A percentile compares a stretch with the other conserved stretches of the same genome.
phyloP scores from a whole-genome alignment of 2,329 filamentous ascomycete genomes.

The Cryphonectria radicalis region DNA sequence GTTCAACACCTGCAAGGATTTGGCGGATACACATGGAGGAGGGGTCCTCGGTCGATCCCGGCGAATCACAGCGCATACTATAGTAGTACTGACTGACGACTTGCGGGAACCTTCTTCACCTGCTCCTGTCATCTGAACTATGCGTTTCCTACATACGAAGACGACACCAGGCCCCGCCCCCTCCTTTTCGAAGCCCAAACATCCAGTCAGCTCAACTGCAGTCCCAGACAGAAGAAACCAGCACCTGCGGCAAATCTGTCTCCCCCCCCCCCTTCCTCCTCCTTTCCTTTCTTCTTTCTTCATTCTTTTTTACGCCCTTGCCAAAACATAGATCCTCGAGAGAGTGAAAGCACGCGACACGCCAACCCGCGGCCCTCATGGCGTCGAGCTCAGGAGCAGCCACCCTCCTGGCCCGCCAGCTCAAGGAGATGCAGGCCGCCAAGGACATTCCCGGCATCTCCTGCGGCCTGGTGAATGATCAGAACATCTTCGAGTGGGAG shows the following conservation, averaged over 20 bases:
- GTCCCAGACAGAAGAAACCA: neutral
- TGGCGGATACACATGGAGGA: too few relatives aligned
- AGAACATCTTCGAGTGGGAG: slow-evolving; percentile 96
- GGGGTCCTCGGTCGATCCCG: neutral
- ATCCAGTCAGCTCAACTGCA: neutral
- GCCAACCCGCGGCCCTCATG: slow-evolving; percentile 34
- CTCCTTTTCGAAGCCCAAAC: neutral
- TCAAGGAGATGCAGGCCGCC: slow-evolving; percentile 91
- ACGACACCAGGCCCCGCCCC: too few relatives aligned
- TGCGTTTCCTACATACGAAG: neutral
- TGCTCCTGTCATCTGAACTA: neutral
- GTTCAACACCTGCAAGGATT: too few relatives aligned
- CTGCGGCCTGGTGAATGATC: slow-evolving; percentile 82
- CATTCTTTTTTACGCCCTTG: neutral
- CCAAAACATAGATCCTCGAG: neutral
- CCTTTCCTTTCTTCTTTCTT: neutral
- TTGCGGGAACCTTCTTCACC: neutral
- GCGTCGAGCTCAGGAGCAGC: slow-evolving; percentile 38
- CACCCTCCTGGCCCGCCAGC: slow-evolving; percentile 78
- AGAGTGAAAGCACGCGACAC: slow-evolving; percentile 13
- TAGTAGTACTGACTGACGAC: neutral
- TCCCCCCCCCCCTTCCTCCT: neutral
- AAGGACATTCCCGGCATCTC: slow-evolving; percentile 95
- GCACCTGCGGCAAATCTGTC: neutral
- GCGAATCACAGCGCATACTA: neutral